Conservation (phyloP, 306 rosid species). For the Nissolia schottii region DNA sequence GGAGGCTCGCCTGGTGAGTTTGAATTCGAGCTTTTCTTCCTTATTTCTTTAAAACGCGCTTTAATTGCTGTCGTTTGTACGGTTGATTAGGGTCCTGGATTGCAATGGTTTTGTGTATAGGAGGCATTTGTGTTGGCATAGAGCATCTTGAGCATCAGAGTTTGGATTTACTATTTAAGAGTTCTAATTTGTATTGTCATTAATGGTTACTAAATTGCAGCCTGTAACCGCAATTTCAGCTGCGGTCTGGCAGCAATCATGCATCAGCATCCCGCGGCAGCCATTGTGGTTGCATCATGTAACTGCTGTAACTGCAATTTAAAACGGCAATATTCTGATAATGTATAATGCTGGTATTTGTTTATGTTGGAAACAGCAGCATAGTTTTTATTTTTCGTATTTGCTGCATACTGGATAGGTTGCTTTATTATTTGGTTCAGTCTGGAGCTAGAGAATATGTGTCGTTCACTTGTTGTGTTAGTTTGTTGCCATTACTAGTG, state of each 20-base stretch:
- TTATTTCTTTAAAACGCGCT: neutral
- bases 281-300: neutral
- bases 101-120: neutral
- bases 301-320: neutral
- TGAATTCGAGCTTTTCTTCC: neutral
- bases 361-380: neutral
- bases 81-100: neutral
- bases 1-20: conserved; percentile 72
- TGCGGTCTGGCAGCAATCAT: no score
- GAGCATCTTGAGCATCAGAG: neutral
- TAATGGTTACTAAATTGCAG: neutral
- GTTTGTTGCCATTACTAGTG: neutral
- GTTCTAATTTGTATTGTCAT: neutral
- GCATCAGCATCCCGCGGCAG: no score
- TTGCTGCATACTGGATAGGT: neutral
- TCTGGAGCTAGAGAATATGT: neutral
- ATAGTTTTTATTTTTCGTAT: neutral
- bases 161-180: neutral
- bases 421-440: conserved; percentile 12
- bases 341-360: neutral
- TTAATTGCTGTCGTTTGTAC: neutral
- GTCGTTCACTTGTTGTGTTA: neutral
- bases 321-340: neutral
- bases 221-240: neutral
- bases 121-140: neutral